Evolutionary conservation across 441 rosid species (phyloP).

Genomic region (Eutrema salsugineum): DNA sequence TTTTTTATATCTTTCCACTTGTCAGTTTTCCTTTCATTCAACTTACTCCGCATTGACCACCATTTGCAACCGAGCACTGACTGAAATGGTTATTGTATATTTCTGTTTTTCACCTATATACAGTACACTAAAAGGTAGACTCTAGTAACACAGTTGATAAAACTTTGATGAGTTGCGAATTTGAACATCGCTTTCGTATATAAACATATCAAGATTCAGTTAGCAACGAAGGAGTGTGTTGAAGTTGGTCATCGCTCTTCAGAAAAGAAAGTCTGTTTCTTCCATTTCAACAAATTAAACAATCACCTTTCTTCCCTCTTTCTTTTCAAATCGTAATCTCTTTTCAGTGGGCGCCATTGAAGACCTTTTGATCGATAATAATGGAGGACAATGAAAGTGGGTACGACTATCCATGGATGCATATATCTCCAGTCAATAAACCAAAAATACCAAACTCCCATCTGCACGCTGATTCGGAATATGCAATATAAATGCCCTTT

Average conservation of each 20-base stretch:
- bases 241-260: not conserved
- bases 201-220: not conserved
- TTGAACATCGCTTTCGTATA: not conserved
- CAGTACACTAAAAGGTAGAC: too few species aligned
- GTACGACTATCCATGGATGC: too few species aligned
- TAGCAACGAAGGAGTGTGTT: not conserved
- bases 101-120: too few species aligned
- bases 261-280: not conserved
- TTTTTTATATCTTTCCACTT: too few species aligned
- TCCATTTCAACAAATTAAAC: constrained; percentile 3
- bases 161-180: not conserved
- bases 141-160: too few species aligned
- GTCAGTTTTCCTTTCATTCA: too few species aligned
- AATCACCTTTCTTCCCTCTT: not conserved
- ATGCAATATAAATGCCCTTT: not conserved
- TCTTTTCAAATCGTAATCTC: not conserved
- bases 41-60: too few species aligned
- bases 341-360: constrained; percentile 2
- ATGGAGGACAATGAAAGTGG: constrained; percentile 10
- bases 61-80: too few species aligned
- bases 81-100: too few species aligned
- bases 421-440: not conserved
- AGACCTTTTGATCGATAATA: not conserved
- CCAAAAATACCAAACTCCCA: not conserved
- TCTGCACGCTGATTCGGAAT: not conserved